These are phyloP conservation scores for Neoscytalidium dimidiatum DNA, from an alignment of 2,329 filamentous ascomycete species.

Conservation along the genomic window DNA sequence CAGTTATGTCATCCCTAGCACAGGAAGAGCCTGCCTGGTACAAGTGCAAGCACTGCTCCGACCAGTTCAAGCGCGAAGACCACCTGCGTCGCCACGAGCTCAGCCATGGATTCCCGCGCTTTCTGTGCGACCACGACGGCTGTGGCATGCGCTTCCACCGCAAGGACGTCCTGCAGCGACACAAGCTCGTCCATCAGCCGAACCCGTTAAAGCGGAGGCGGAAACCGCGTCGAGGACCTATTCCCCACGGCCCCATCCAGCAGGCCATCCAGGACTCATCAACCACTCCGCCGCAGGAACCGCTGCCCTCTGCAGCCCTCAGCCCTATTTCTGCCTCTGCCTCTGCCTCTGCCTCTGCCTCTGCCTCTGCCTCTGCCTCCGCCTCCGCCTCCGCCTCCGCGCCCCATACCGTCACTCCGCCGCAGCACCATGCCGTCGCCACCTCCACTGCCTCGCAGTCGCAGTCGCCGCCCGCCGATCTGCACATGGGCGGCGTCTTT, in stretches of 20 bases:
- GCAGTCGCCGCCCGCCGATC: background rate
- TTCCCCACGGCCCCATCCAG: conserved; percentile 19
- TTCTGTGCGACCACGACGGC: conserved; percentile 20
- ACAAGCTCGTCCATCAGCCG: conserved; percentile 21
- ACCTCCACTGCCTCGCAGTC: background rate
- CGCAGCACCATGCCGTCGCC: background rate
- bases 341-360: background rate
- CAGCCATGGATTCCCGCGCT: conserved; percentile 21
- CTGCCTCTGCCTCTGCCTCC: background rate
- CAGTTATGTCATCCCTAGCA: conserved; percentile 17
- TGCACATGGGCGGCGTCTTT: background rate
- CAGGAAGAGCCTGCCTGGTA: conserved; percentile 15
- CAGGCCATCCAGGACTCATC: background rate
- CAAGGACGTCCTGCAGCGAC: conserved; percentile 21
- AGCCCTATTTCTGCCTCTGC: background rate
- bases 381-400: background rate
- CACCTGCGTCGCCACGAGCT: conserved; percentile 23
- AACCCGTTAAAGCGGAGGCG: conserved; percentile 19
- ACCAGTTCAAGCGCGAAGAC: conserved; percentile 21
- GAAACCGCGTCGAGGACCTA: conserved; percentile 13
- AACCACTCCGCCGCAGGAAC: background rate
- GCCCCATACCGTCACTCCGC: background rate
- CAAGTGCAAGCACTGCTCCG: conserved; percentile 21
- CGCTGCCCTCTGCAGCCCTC: background rate
- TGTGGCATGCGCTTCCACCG: conserved; percentile 22